These are phyloP conservation scores for Cladosporium sp. DNA, from an alignment of 2,329 filamentous ascomycete species.

Conservation along the genomic window DNA sequence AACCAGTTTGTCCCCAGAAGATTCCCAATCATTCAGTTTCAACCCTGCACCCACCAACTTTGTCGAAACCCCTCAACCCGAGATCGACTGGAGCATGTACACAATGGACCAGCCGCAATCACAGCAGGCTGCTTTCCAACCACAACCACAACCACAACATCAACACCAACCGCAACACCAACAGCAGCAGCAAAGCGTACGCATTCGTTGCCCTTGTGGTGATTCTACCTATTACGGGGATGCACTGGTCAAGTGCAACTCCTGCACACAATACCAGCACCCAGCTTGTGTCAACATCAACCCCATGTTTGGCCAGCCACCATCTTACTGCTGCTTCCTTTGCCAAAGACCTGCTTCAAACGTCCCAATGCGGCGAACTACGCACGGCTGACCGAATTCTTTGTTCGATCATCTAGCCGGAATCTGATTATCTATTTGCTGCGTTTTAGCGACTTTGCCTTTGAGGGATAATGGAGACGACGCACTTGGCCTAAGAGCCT, in stretches of 20 bases:
- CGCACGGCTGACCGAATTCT: constrained; percentile 3
- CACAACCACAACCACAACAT: constrained; percentile 34
- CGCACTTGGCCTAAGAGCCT: constrained; percentile 2
- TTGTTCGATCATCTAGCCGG: neutral
- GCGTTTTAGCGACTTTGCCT: constrained; percentile 12
- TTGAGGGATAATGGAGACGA: neutral
- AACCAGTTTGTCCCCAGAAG: constrained; percentile 12
- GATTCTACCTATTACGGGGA: constrained; percentile 49
- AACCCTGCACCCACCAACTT: constrained; percentile 5
- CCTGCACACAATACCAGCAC: constrained; percentile 60
- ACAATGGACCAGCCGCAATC: constrained; percentile 38
- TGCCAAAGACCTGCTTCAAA: constrained; percentile 4
- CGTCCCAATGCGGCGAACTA: constrained; percentile 5
- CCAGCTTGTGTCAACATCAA: constrained; percentile 54
- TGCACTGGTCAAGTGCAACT: constrained; percentile 59
- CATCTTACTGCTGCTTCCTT: constrained; percentile 11
- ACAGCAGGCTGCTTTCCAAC: constrained; percentile 42
- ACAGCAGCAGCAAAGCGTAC: constrained; percentile 38
- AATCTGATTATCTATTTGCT: constrained; percentile 2
- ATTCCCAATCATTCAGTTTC: constrained; percentile 14
- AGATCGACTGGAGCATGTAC: constrained; percentile 43
- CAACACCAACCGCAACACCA: constrained; percentile 25
- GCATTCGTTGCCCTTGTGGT: constrained; percentile 55
- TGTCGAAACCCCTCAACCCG: constrained; percentile 30
- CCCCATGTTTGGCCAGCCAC: constrained; percentile 25